phyloP scores from a whole-genome alignment of 306 rosid genomes.

The Rubus idaeus region DNA sequence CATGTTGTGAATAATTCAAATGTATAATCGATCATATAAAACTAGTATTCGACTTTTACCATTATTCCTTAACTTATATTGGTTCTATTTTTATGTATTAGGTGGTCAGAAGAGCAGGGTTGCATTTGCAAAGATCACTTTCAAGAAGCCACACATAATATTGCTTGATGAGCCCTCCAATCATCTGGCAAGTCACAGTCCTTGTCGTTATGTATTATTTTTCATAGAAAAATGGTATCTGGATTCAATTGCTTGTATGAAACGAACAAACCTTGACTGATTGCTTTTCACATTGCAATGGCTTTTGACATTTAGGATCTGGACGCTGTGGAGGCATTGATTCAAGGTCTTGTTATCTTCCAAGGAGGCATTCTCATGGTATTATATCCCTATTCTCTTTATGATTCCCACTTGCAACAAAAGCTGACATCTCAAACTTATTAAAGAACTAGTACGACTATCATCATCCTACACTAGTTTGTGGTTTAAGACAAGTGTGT shows the following conservation, averaged over 20 bases:
- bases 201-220: slow-evolving; percentile 13
- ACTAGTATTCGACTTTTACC: not conserved
- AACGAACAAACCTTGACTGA: not conserved
- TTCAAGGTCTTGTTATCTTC: slow-evolving; percentile 94
- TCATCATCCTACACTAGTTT: not conserved
- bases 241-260: not conserved
- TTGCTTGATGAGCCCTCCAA: slow-evolving; percentile 99
- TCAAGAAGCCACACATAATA: slow-evolving; percentile 95
- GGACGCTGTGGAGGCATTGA: slow-evolving; percentile 99
- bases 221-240: not conserved
- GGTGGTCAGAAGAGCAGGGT: slow-evolving; percentile 99
- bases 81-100: slow-evolving; percentile 26
- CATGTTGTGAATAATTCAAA: not conserved
- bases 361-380: slow-evolving; percentile 99
- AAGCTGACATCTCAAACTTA: not conserved
- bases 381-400: slow-evolving; percentile 15
- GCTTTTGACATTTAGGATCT: slow-evolving; percentile 61
- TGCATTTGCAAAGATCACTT: slow-evolving; percentile 96
- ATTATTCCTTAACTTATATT: slow-evolving; percentile 4
- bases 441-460: not conserved
- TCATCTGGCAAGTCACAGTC: slow-evolving; percentile 65
- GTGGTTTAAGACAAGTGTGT: slow-evolving; percentile 4
- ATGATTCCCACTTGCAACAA: not conserved
- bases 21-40: not conserved
- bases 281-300: slow-evolving; percentile 7